Evolutionary conservation across 108 stramenopile species (phyloP).

Genomic region (Fragilariopsis cylindrus): DNA sequence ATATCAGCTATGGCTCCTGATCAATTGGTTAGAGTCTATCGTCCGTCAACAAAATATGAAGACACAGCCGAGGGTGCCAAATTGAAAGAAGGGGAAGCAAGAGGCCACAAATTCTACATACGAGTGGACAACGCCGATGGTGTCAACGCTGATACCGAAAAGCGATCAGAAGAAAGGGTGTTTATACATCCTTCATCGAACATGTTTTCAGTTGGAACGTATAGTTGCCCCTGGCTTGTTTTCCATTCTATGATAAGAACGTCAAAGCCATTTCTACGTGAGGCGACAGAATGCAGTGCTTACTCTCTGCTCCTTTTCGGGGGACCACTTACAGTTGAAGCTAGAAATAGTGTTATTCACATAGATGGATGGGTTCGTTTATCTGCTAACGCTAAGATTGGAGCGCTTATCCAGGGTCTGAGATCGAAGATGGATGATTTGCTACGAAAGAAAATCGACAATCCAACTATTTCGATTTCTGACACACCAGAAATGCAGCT

Average conservation of each 20-base stretch:
- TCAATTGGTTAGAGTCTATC: slow-evolving; percentile 72
- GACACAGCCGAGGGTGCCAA: slow-evolving; percentile 82
- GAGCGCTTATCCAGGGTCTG: slow-evolving; percentile 86
- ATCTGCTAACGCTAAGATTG: slow-evolving; percentile 87
- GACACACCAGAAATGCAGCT: slow-evolving; percentile 65
- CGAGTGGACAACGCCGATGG: slow-evolving; percentile 18
- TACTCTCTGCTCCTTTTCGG: slow-evolving; percentile 93
- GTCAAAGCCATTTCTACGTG: slow-evolving; percentile 86
- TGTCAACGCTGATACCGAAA: neutral
- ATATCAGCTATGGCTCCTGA: slow-evolving; percentile 70
- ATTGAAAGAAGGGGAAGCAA: slow-evolving; percentile 69
- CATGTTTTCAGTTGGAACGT: slow-evolving; percentile 78
- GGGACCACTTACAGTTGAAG: slow-evolving; percentile 84
- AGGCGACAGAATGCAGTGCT: slow-evolving; percentile 88
- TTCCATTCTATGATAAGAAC: slow-evolving; percentile 89
- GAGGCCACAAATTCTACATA: slow-evolving; percentile 75
- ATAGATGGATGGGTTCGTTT: slow-evolving; percentile 82
- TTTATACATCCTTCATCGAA: slow-evolving; percentile 90
- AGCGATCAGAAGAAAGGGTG: slow-evolving; percentile 73
- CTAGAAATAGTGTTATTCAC: slow-evolving; percentile 72
- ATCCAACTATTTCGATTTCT: slow-evolving; percentile 65
- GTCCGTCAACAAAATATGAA: slow-evolving; percentile 73
- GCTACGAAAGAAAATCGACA: slow-evolving; percentile 55
- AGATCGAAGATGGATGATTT: slow-evolving; percentile 75
- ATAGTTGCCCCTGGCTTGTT: slow-evolving; percentile 93